These are phyloP conservation scores for Carex pumila DNA, from an alignment of 176 grass and related monocot genomes.

Conservation along the genomic window DNA sequence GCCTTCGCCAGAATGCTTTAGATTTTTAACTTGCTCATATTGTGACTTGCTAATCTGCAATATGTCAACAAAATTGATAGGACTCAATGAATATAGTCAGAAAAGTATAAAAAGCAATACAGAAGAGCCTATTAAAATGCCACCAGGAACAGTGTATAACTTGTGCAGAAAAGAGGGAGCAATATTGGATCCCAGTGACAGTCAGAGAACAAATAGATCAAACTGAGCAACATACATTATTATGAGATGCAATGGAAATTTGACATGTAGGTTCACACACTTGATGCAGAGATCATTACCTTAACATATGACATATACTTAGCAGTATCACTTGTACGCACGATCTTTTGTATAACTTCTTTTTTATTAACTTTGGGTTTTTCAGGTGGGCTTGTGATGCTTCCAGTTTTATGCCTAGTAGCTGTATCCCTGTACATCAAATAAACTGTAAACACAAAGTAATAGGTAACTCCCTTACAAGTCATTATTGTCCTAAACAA, in stretches of 20 bases:
- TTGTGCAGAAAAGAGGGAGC: neutral
- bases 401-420: slow-evolving; percentile 29
- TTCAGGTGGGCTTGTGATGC: slow-evolving; percentile 24
- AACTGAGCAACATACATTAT: neutral
- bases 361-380: slow-evolving; percentile 30
- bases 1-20: slow-evolving; percentile 39
- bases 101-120: neutral
- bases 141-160: neutral
- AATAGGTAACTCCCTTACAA: slow-evolving; percentile 4
- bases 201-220: neutral
- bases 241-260: neutral
- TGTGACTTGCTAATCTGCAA: slow-evolving; percentile 37
- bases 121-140: neutral
- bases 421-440: slow-evolving; percentile 32
- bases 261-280: neutral
- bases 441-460: neutral
- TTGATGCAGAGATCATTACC: slow-evolving; percentile 23
- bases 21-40: slow-evolving; percentile 30
- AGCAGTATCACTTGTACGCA: slow-evolving; percentile 25
- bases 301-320: slow-evolving; percentile 57
- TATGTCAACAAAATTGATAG: neutral
- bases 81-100: neutral
- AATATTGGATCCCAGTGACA: neutral
- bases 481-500: neutral
- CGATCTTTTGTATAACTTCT: slow-evolving; percentile 14